Conservation (phyloP, 2,329 filamentous ascomycete genomes). For the Akanthomyces muscarius region DNA sequence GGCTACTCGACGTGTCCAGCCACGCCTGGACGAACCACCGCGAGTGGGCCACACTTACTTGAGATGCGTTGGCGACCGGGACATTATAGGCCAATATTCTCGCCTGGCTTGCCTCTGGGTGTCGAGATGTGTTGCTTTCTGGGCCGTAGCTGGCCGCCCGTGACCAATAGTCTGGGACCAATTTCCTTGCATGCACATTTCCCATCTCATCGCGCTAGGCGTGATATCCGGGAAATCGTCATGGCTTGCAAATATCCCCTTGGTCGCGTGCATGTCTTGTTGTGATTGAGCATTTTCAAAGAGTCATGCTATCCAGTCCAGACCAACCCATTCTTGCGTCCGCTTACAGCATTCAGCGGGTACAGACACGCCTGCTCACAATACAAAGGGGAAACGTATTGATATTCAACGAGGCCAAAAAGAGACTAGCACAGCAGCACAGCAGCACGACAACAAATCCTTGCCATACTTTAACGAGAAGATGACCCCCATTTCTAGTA, state of each 20-base stretch:
- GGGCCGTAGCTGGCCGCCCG: background rate
- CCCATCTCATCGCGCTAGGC: background rate
- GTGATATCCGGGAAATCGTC: no score
- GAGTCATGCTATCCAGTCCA: no score
- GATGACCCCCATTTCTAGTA: background rate
- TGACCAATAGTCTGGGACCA: background rate
- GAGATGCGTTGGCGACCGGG: constrained; percentile 7
- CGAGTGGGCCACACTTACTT: background rate
- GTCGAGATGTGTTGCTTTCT: background rate
- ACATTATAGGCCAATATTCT: background rate
- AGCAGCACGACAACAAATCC: background rate
- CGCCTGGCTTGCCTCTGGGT: background rate
- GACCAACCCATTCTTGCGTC: background rate
- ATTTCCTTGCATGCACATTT: background rate
- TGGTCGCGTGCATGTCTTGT: no score
- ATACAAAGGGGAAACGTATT: background rate
- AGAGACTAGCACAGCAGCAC: background rate
- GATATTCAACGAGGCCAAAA: background rate
- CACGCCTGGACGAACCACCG: background rate
- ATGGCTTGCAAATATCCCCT: no score
- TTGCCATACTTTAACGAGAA: background rate
- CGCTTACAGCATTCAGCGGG: background rate
- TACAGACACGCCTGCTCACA: background rate
- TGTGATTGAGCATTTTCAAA: no score
- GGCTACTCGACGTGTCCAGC: background rate